Conservation (phyloP, 495 filamentous ascomycete species). For the Opeltia flavorubescens region DNA sequence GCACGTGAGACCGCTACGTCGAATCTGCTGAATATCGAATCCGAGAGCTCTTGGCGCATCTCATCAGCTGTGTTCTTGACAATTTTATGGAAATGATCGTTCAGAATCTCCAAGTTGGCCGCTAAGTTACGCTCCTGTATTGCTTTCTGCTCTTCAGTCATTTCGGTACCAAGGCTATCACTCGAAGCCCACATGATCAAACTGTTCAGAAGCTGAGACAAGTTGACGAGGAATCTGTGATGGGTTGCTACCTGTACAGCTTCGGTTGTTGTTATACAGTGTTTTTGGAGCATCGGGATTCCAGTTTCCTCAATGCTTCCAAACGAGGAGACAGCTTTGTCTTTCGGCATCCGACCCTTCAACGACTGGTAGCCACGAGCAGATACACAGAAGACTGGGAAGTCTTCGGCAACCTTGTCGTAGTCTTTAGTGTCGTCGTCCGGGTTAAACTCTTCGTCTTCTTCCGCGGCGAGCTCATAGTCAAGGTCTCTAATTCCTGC, state of each 20-base stretch:
- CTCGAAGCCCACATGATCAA: conserved; percentile 37
- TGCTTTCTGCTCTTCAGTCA: conserved; percentile 27
- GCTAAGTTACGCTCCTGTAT: conserved; percentile 28
- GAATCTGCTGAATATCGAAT: conserved; percentile 34
- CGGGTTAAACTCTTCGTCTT: conserved; percentile 32
- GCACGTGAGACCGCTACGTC: conserved; percentile 20
- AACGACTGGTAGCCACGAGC: conserved; percentile 45
- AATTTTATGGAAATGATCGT: conserved; percentile 25
- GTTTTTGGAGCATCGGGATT: conserved; percentile 41
- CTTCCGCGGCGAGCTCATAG: conserved; percentile 30
- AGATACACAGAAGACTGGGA: conserved; percentile 45
- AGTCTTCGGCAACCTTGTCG: conserved; percentile 30
- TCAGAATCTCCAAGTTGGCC: conserved; percentile 27
- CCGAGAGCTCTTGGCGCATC: conserved; percentile 25
- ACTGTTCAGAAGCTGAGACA: conserved; percentile 36
- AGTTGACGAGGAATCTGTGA: conserved; percentile 30
- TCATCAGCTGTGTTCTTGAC: conserved; percentile 20
- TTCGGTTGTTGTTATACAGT: conserved; percentile 41
- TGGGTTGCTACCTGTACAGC: conserved; percentile 27
- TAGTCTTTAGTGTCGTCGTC: conserved; percentile 38
- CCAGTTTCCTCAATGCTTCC: conserved; percentile 32
- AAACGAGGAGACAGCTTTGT: conserved; percentile 33
- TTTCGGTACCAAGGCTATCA: conserved; percentile 25
- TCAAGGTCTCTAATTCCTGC: conserved; percentile 40
- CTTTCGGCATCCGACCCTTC: conserved; percentile 35